These are phyloP conservation scores for Dipodascus albidus DNA, from an alignment of 805 yeast genomes.

Conservation along the genomic window DNA sequence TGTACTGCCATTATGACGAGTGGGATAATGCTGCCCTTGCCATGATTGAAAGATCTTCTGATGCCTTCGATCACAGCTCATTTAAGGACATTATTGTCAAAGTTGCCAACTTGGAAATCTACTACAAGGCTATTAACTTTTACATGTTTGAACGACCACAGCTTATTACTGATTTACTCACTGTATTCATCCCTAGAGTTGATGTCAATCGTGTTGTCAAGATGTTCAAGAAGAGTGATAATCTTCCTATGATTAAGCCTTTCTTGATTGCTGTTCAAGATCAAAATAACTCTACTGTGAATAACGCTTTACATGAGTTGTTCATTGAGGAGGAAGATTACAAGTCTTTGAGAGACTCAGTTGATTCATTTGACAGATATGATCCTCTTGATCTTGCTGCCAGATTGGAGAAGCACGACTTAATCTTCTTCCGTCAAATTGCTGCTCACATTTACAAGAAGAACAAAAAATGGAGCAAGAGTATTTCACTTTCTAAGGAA, in stretches of 20 bases:
- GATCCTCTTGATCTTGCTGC: conserved; percentile 88
- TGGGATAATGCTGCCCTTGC: conserved; percentile 98
- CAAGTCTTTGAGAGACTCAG: conserved; percentile 75
- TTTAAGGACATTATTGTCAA: conserved; percentile 92
- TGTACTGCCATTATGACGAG: conserved; percentile 96
- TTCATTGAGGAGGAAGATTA: conserved; percentile 95
- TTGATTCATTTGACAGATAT: conserved; percentile 82
- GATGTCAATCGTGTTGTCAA: conserved; percentile 92
- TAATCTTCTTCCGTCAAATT: conserved; percentile 89
- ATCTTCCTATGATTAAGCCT: conserved; percentile 91
- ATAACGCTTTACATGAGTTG: conserved; percentile 89
- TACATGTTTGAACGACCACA: conserved; percentile 89
- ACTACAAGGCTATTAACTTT: conserved; percentile 93
- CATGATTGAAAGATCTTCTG: conserved; percentile 89
- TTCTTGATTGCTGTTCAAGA: conserved; percentile 84
- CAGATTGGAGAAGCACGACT: conserved; percentile 82
- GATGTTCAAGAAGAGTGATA: conserved; percentile 89
- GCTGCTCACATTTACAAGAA: conserved; percentile 90
- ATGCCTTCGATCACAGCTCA: conserved; percentile 84
- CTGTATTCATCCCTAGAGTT: conserved; percentile 76
- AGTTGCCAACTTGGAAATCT: conserved; percentile 91
- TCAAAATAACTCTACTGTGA: conserved; percentile 83
- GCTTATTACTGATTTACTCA: conserved; percentile 71
- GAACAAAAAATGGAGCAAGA: conserved; percentile 86
- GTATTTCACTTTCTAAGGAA: conserved; percentile 75